Evolutionary conservation across 75 land plant species (phyloP).

Genomic region (Cupressus sempervirens): DNA sequence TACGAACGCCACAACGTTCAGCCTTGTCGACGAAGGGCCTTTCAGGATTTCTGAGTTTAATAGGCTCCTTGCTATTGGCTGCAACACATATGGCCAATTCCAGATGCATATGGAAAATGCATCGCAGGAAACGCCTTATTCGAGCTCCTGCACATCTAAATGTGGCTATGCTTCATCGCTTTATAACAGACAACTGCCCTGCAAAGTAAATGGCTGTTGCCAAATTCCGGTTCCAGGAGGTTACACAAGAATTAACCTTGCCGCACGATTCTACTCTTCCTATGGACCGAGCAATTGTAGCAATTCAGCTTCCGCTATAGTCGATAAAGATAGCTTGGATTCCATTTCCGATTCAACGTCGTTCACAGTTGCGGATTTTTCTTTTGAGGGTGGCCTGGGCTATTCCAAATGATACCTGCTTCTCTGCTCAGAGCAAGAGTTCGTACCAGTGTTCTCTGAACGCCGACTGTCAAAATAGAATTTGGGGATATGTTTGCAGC

Average conservation of each 20-base stretch:
- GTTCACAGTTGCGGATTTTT: neutral
- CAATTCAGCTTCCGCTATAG: neutral
- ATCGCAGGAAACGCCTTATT: neutral
- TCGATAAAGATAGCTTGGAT: neutral
- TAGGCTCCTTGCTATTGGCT: neutral
- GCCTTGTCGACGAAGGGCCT: neutral
- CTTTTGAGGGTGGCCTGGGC: neutral
- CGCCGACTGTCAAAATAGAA: neutral
- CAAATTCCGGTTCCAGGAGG: no score
- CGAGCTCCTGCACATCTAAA: neutral
- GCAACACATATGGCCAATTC: neutral
- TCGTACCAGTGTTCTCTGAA: neutral
- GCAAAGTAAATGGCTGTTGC: no score
- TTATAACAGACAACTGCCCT: neutral
- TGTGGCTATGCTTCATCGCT: neutral
- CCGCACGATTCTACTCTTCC: no score
- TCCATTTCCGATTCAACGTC: neutral
- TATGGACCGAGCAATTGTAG: no score
- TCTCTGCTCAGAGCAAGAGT: neutral
- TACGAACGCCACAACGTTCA: no score
- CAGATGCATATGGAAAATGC: neutral
- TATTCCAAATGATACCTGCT: neutral
- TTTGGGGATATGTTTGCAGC: neutral
- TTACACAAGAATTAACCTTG: no score
- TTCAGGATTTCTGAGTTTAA: neutral